Conservation (phyloP, 1,139 yeast species). For the Debaryomyces psychrophilus region DNA sequence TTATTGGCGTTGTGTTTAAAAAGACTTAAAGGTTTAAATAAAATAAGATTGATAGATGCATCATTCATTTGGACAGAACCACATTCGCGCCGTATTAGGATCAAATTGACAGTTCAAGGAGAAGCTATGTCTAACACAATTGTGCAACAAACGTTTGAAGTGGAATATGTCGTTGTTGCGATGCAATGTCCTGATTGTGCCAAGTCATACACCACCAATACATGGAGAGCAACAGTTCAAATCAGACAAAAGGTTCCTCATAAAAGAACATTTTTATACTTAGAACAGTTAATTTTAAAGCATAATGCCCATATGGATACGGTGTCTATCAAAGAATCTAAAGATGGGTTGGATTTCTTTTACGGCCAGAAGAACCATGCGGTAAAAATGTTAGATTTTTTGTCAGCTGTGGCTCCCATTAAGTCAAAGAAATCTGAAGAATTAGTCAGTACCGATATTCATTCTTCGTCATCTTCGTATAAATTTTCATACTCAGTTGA, state of each 20-base stretch:
- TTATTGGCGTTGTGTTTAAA: slow-evolving; percentile 86
- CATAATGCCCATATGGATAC: slow-evolving; percentile 96
- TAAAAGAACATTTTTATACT: slow-evolving; percentile 90
- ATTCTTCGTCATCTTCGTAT: slow-evolving; percentile 83
- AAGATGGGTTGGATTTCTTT: slow-evolving; percentile 94
- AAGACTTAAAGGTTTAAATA: slow-evolving; percentile 83
- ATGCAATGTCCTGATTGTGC: slow-evolving; percentile 99
- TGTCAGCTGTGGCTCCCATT: slow-evolving; percentile 85
- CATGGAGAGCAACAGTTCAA: slow-evolving; percentile 98
- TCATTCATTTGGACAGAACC: slow-evolving; percentile 99
- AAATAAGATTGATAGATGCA: slow-evolving; percentile 90
- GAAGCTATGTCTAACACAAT: slow-evolving; percentile 93
- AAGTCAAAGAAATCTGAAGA: slow-evolving; percentile 86
- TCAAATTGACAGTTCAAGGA: slow-evolving; percentile 93
- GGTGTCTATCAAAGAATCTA: slow-evolving; percentile 86
- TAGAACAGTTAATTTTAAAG: slow-evolving; percentile 91
- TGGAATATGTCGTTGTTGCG: slow-evolving; percentile 90
- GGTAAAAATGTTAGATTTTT: slow-evolving; percentile 87
- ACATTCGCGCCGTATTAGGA: slow-evolving; percentile 90
- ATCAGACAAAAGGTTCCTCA: slow-evolving; percentile 97
- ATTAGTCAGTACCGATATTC: slow-evolving; percentile 88
- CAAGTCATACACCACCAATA: slow-evolving; percentile 89
- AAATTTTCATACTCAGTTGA: slow-evolving; percentile 93
- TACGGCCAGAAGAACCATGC: slow-evolving; percentile 91
- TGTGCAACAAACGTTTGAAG: slow-evolving; percentile 93